Evolutionary conservation across 2,329 filamentous ascomycete genomes (phyloP), one percentile per base, ranked within the genome.

Genomic region (Sclerotinia minor): DNA sequence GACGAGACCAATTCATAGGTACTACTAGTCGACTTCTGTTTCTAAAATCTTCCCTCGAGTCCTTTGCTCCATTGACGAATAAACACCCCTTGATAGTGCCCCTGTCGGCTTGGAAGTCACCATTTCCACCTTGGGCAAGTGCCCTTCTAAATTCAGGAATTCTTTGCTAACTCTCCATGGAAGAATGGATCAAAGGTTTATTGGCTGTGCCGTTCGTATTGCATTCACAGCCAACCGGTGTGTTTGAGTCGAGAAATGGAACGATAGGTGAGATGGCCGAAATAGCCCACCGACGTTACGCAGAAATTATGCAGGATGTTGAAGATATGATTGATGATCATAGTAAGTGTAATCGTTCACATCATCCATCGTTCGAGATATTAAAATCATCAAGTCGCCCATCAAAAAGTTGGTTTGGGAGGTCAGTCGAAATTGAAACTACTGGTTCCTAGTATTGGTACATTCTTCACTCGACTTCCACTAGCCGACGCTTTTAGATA

Each of bases 141-240:
- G 47, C 9, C n/a, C 8, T 17, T n/a, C 3, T 35, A 41, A 13
- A 1, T 26, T 26, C 13, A 38, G 17, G 21, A 26, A 26, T 7
- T 1, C 1, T 3, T 50, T 52, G 35, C 64, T 64, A 47, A 68
- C 15, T 24, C 2, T 32, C 53, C 67, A 68, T 65, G 68, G 70
- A 75, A 88, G 92, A 97, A 89, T 98, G 94, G 94, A 92, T 98
- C 83, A 98, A 99, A 81, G 92, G 90, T 50, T 85, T 98, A 5
- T 83, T 98, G 17, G 95, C 95, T 1, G 94, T 98, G 0, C 95
- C 95, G 0, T 99, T 99, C 77, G 94, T 99, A 50, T 86, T 99
- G 65, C 93, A 97, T 78, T 97, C 94, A 1, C 94, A 98, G 77
- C 95, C 95, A 4, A 96, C 92, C 0, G 92, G 92, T 26, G 87